Conservation (phyloP, 148 eudicot species). For the Agrostemma githago region DNA sequence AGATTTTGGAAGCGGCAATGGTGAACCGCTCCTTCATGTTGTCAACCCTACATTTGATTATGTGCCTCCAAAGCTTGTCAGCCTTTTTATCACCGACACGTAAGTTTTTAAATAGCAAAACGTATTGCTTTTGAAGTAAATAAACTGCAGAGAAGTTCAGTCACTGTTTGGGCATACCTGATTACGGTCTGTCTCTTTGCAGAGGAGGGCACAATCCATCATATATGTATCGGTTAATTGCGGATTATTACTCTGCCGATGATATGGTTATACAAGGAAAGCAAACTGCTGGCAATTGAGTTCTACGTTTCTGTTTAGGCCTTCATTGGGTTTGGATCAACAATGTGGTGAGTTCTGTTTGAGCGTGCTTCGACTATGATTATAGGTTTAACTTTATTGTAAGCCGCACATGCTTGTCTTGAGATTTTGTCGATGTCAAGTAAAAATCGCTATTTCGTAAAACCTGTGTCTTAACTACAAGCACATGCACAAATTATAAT, state of each 20-base stretch:
- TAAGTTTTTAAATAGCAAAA: conserved; percentile 35
- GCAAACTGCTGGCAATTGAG: conserved; percentile 44
- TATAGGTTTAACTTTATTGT: neutral
- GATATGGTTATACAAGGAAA: conserved; percentile 68
- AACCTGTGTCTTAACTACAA: too few relatives aligned
- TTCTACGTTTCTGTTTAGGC: conserved; percentile 4
- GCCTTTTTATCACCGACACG: conserved; percentile 94
- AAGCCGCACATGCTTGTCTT: too few relatives aligned
- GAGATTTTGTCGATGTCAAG: too few relatives aligned
- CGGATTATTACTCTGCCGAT: conserved; percentile 94
- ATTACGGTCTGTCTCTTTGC: conserved; percentile 25
- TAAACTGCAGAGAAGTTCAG: too few relatives aligned
- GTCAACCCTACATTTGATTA: conserved; percentile 97
- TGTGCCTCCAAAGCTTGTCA: conserved; percentile 92
- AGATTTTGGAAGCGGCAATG: conserved; percentile 77
- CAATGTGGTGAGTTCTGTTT: neutral
- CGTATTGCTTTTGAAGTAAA: too few relatives aligned
- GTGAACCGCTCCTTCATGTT: conserved; percentile 86
- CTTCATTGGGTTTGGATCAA: neutral
- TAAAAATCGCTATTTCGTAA: too few relatives aligned
- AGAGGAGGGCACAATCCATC: conserved; percentile 99
- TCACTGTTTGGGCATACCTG: neutral
- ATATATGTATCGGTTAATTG: conserved; percentile 86
- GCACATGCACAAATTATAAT: too few relatives aligned
- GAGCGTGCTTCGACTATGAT: neutral